Percentiles rank a stretch among this genome's conserved stretches.
Conservation (phyloP, 2,329 filamentous ascomycete species). For the Stromatinia cepivora region DNA sequence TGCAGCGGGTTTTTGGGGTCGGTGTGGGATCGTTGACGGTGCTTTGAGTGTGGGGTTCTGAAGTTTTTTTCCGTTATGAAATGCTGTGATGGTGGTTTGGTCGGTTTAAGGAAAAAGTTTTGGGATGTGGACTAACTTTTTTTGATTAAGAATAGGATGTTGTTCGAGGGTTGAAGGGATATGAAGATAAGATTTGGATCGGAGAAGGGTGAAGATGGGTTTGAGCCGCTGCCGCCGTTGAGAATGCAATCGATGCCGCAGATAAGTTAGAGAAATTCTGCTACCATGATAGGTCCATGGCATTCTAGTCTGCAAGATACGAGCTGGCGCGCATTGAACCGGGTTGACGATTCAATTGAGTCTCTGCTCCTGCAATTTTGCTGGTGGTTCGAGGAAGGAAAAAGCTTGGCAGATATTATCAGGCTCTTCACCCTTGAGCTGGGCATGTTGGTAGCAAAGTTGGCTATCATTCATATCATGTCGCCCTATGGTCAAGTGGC, state of each 20-base stretch:
- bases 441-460: neutral
- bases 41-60: constrained; percentile 39
- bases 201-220: neutral
- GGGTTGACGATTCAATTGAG: neutral
- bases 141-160: neutral
- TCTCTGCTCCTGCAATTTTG: neutral
- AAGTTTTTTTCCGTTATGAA: constrained; percentile 20
- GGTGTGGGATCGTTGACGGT: constrained; percentile 33
- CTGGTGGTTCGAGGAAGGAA: neutral
- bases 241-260: neutral
- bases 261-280: neutral
- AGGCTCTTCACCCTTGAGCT: neutral
- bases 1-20: constrained; percentile 31
- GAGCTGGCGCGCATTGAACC: too few species aligned
- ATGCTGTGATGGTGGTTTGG: constrained; percentile 9
- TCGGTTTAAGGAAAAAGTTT: neutral
- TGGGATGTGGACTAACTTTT: neutral
- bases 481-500: neutral
- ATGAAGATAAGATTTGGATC: neutral
- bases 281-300: too few species aligned
- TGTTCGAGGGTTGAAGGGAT: too few species aligned
- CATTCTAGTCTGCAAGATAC: neutral
- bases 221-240: neutral
- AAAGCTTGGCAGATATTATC: neutral
- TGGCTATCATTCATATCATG: neutral